Evolutionary conservation across 208 protist genomes (phyloP).

Genomic region (Novymonas esmeraldas): DNA sequence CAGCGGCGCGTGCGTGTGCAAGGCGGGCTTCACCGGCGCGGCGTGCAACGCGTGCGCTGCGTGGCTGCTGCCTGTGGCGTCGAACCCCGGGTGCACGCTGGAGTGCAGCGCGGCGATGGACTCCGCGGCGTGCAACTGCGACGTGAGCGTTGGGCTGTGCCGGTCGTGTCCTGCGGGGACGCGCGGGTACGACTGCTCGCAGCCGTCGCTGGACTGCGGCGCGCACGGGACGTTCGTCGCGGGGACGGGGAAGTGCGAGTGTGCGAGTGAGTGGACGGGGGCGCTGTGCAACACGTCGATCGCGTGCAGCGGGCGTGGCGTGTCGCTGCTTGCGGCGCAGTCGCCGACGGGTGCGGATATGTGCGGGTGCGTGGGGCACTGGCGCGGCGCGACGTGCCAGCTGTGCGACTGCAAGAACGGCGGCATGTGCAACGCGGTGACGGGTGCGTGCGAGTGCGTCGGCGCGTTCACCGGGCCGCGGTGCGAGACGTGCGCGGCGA

Average conservation of each 20-base stretch:
- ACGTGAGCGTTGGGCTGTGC: constrained; percentile 11
- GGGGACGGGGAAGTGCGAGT: constrained; percentile 17
- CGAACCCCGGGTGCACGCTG: constrained; percentile 11
- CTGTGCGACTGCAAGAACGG: constrained; percentile 59
- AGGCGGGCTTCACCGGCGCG: constrained; percentile 17
- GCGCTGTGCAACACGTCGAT: constrained; percentile 13
- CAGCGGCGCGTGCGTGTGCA: constrained; percentile 32
- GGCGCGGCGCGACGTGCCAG: constrained; percentile 43
- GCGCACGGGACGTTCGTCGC: constrained; percentile 16
- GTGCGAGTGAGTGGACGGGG: constrained; percentile 18
- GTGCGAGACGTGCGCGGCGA: constrained; percentile 47
- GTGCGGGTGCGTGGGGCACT: constrained; percentile 55
- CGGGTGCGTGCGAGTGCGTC: constrained; percentile 41
- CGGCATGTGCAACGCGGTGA: constrained; percentile 42
- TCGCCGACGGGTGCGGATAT: constrained; percentile 38
- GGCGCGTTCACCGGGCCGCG: constrained; percentile 45
- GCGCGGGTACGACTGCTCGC: constrained; percentile 23
- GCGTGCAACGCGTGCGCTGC: constrained; percentile 19
- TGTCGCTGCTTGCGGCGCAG: constrained; percentile 25
- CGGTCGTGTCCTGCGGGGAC: constrained; percentile 15
- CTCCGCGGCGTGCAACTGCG: constrained; percentile 16
- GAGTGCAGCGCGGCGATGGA: constrained; percentile 11
- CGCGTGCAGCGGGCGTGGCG: constrained; percentile 33
- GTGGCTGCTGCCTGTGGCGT: constrained; percentile 17
- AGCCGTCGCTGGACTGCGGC: constrained; percentile 19